Base-by-base conservation (phyloP, 2,329 filamentous ascomycete species). In the Chlorencoelia australis region DNA sequence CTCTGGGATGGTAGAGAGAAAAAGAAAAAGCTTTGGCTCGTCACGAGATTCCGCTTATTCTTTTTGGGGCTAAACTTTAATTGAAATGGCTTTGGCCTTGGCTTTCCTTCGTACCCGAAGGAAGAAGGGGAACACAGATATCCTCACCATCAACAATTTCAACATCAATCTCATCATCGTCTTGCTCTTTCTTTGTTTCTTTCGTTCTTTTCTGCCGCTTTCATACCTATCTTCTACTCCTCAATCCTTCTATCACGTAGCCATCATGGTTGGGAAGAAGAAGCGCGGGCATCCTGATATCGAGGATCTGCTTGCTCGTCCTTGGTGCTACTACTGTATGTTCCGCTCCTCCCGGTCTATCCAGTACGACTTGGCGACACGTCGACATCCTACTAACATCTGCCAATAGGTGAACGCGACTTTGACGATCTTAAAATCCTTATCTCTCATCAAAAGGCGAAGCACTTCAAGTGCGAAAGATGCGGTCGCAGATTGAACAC, bases 271-370 rank as follows among this genome's bases (percentile, higher is more conserved):
- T 79, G 82, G 80, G 52, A 94, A 94, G 66, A 93, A 91, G 68
- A 89, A 86, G 74, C 82, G 86, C 60, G 76, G 79, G 49, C 80
- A 85, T 56, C 84, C 86, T 45, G 78, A 88, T 53, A 69, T 95
- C 50, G 84, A 96, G 65, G 87, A 96, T 64, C 69, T 94, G 50
- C 74, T 98, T 44, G 67, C 70, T 49, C 81, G 88, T 40, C 82
- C 89, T 33, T 96, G 88, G 88, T 98, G 91, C 67, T 98, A 94
- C 65, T 98, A 98, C 68, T 98, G 91, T 79, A 49, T 40, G 65
- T 49, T 37, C 32, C 21, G 18, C 21, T n/a, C n/a, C 36, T 11
- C 27, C 16, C 20, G 9, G 14, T 34, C 14, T 10, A 16, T 33
- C 31, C 41, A 33, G n/a, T n/a, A n/a, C n/a, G n/a, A n/a, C n/a